phyloP scores from a whole-genome alignment of 2,329 filamentous ascomycete species.

The Ilyonectria robusta region DNA sequence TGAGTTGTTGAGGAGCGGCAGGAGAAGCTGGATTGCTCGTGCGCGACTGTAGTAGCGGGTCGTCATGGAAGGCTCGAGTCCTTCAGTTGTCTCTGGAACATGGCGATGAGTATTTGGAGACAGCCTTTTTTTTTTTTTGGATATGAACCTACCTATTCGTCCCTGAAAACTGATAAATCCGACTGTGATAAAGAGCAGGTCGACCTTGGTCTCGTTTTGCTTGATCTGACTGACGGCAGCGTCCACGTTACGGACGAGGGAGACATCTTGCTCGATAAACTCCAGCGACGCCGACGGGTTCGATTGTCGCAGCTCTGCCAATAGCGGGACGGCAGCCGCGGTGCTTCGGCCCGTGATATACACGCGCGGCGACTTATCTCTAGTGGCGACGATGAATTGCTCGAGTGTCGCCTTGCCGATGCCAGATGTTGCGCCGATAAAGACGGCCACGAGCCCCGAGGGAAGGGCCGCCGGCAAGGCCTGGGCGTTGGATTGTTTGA shows the following conservation, averaged over 20 bases:
- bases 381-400: constrained; percentile 56
- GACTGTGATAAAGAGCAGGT: constrained; percentile 61
- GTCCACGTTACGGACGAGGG: constrained; percentile 65
- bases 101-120: neutral
- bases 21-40: constrained; percentile 69
- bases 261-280: constrained; percentile 65
- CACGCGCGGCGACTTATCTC: constrained; percentile 55
- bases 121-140: fast-evolving
- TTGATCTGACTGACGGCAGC: constrained; percentile 60
- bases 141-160: constrained; percentile 29
- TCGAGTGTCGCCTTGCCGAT: constrained; percentile 65
- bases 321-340: constrained; percentile 53
- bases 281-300: constrained; percentile 58
- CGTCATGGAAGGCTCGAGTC: constrained; percentile 65
- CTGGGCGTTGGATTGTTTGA: constrained; percentile 30
- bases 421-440: constrained; percentile 66
- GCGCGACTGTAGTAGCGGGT: constrained; percentile 71
- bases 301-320: constrained; percentile 57
- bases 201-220: constrained; percentile 57
- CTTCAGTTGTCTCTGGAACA: constrained; percentile 68
- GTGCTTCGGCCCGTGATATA: constrained; percentile 65
- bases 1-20: constrained; percentile 63
- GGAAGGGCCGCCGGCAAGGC: constrained; percentile 1
- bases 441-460: constrained; percentile 57
- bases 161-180: constrained; percentile 49